Base-by-base conservation (phyloP, 805 yeast genomes). In the Candida michaelii region DNA sequence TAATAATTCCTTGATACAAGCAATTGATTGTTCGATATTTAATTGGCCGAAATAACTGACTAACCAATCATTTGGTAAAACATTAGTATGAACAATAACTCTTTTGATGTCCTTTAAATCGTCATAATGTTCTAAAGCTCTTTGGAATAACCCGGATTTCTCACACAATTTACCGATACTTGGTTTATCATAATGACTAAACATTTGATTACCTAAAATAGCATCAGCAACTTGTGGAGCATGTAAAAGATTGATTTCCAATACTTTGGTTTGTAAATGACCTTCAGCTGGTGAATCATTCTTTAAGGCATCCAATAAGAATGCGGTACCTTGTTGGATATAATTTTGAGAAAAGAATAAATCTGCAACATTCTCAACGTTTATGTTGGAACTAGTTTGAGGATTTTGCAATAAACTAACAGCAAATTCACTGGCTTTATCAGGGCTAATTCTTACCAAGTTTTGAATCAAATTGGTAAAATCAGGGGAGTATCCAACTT, bases 181-280 rank as follows among this genome's bases (percentile, higher is more conserved):
- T 55, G 95, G 89, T 55, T 88, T 85, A 65, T 93, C 99, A 65
- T 88, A 93, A 62, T 90, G 97, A 52, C 90, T 81, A 71, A 95
- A 93, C 88, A 93, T 91, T 47, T 83, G 82, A 66, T 91, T 93
- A 47, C 97, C 97, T 56, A 93, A 76, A 52, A 93, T 93, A 15
- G 99, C 99, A 67, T 93, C 99, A 32, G 99, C 99, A 44, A 93
- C 99, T 75, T 93, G 99, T 39, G 99, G 99, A 13, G 99, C 99
- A 63, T 90, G 95, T 60, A 88, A 65, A 62, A 93, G 74, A 65
- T 93, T 93, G 53, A 88, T 89, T 68, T 93, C 99, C 53, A 93
- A 78, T 39, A 93, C 80, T 58, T 95, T 82, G 7, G 99, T 93
- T 74, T 93, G 99, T 59, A 93, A 74, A 58, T 89, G 96, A 13